Conservation (phyloP, 257 asterid species). For the Eucommia ulmoides region DNA sequence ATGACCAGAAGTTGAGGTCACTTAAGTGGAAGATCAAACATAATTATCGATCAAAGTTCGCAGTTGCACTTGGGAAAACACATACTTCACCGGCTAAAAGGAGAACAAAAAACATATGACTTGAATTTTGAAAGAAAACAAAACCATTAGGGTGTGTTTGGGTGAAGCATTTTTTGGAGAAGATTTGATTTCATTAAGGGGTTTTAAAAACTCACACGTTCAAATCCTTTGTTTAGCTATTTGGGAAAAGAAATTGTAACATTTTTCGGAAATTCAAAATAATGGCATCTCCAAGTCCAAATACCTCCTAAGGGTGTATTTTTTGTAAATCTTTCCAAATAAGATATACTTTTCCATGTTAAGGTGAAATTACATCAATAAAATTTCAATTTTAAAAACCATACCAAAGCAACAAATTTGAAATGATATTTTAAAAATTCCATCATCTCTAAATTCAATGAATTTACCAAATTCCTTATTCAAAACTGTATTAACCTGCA, state of each 20-base stretch:
- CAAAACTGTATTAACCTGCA: neutral
- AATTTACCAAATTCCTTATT: neutral
- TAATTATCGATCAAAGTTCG: too few relatives aligned
- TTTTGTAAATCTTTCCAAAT: too few relatives aligned
- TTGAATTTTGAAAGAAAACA: neutral
- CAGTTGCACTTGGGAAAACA: neutral
- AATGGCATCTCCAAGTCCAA: too few relatives aligned
- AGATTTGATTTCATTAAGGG: too few relatives aligned
- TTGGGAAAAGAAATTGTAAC: too few relatives aligned
- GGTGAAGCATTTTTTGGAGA: neutral
- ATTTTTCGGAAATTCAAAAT: too few relatives aligned
- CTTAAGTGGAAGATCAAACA: neutral
- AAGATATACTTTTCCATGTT: neutral
- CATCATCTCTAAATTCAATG: neutral
- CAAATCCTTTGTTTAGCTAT: too few relatives aligned
- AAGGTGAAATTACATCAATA: too few relatives aligned
- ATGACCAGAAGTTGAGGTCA: conserved; percentile 3
- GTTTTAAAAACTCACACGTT: too few relatives aligned
- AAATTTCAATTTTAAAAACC: too few relatives aligned
- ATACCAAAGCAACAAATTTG: neutral
- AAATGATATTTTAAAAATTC: too few relatives aligned
- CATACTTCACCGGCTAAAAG: neutral
- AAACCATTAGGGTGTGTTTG: neutral
- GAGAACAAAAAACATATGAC: neutral
- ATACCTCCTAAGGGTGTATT: too few relatives aligned